Percentiles rank a stretch among this genome's conserved stretches.
phyloP scores from a whole-genome alignment of 1,284 basidiomycete species.

The Fomitopsis betulina region DNA sequence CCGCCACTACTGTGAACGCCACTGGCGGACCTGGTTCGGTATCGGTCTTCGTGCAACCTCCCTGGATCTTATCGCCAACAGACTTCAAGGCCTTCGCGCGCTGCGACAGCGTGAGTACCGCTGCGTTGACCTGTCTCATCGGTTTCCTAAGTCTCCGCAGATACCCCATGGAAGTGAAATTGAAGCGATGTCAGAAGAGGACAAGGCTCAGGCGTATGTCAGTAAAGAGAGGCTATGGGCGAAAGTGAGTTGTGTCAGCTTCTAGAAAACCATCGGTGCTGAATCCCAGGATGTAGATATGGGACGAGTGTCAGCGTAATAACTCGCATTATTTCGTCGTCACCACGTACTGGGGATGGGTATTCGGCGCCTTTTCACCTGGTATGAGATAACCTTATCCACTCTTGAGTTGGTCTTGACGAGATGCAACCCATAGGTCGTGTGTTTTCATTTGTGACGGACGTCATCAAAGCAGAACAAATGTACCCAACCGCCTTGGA shows the following conservation, averaged over 20 bases:
- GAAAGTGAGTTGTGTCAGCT: conserved; percentile 41
- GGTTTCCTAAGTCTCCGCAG: neutral
- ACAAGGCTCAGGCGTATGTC: neutral
- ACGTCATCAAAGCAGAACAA: conserved; percentile 5
- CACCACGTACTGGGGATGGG: conserved; percentile 67
- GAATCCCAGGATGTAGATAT: conserved; percentile 39
- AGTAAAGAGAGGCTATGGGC: conserved; percentile 53
- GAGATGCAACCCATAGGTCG: conserved; percentile 37
- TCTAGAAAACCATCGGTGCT: neutral
- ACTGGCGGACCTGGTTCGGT: conserved; percentile 31
- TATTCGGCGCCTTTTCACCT: conserved; percentile 62
- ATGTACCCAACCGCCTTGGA: conserved; percentile 21
- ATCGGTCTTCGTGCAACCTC: conserved; percentile 56
- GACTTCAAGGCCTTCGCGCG: conserved; percentile 53
- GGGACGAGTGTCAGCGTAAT: conserved; percentile 54
- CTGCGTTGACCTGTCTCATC: neutral
- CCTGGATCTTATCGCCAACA: conserved; percentile 53
- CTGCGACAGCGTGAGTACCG: conserved; percentile 39
- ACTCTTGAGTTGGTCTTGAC: neutral
- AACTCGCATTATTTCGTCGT: conserved; percentile 61
- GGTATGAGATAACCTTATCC: conserved; percentile 35
- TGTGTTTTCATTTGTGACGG: conserved; percentile 28
- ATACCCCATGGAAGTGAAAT: neutral
- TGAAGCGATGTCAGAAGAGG: neutral
- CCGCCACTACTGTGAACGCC: conserved; percentile 12